Evolutionary conservation across 345 rosid species (phyloP).

Genomic region (Camelina laxa): DNA sequence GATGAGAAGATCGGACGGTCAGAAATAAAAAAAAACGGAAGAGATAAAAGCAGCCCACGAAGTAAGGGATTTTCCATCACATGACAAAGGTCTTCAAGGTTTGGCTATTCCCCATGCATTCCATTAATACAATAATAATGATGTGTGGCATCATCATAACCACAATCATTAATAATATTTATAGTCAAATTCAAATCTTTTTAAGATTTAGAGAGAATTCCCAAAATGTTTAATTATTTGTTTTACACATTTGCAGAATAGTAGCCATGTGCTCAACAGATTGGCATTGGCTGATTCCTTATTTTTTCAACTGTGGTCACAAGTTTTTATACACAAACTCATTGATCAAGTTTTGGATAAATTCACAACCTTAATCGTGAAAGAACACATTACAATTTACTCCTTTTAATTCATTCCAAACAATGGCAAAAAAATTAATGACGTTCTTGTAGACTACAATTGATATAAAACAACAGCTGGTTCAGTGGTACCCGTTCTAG

Average conservation of each 20-base stretch:
- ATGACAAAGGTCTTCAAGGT: slow-evolving; percentile 38
- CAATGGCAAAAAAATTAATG: background rate
- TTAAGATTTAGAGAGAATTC: slow-evolving; percentile 14
- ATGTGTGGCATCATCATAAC: slow-evolving; percentile 24
- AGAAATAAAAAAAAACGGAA: slow-evolving; percentile 8
- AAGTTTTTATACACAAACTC: background rate
- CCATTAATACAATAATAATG: slow-evolving; percentile 12
- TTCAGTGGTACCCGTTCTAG: no score
- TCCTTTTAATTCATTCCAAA: background rate
- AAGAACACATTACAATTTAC: background rate
- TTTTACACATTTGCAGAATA: background rate
- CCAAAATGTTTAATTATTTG: slow-evolving; percentile 35
- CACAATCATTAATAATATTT: slow-evolving; percentile 21
- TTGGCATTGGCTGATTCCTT: background rate
- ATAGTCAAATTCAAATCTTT: slow-evolving; percentile 12
- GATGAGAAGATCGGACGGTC: slow-evolving; percentile 24
- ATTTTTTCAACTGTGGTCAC: background rate
- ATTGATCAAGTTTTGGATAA: slow-evolving; percentile 2
- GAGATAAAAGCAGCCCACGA: slow-evolving; percentile 36
- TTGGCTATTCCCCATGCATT: slow-evolving; percentile 38
- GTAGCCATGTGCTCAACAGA: slow-evolving; percentile 23
- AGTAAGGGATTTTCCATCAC: slow-evolving; percentile 37
- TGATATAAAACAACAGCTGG: no score
- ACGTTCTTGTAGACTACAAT: no score
- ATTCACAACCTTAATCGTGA: background rate